Evolutionary conservation across 2,329 filamentous ascomycete genomes (phyloP).

Genomic region (Penicillium vulpinum): DNA sequence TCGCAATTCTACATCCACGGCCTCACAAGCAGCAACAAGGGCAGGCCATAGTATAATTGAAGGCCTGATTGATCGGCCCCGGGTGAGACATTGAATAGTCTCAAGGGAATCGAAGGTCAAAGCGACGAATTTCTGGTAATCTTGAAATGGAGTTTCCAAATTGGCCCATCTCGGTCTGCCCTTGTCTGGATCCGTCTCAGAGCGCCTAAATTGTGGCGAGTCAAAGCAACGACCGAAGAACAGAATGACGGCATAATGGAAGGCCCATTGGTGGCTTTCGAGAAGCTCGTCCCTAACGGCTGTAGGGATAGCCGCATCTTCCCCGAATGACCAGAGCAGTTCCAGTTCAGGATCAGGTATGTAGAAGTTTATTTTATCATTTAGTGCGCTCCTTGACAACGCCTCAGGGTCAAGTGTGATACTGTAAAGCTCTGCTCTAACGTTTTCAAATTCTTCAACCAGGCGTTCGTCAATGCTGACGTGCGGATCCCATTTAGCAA

Average conservation of each 20-base stretch:
- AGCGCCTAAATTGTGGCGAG: neutral
- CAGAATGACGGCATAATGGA: neutral
- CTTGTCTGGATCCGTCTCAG: neutral
- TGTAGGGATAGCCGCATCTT: neutral
- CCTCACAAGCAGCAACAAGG: neutral
- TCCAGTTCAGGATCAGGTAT: neutral
- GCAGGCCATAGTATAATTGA: neutral
- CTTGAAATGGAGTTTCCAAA: neutral
- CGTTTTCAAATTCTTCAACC: neutral
- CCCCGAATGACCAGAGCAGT: neutral
- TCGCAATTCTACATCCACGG: neutral
- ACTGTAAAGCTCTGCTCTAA: neutral
- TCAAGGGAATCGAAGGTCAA: neutral
- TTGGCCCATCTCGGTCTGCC: neutral
- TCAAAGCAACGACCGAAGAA: neutral
- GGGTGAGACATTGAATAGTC: neutral
- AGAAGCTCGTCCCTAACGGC: neutral
- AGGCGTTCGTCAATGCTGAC: neutral
- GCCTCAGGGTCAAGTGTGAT: neutral
- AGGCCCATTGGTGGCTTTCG: neutral
- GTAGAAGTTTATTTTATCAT: neutral
- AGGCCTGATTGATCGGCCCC: neutral
- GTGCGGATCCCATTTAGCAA: neutral
- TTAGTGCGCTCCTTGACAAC: neutral
- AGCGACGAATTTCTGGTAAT: neutral